Evolutionary conservation across 2,329 filamentous ascomycete genomes (phyloP).

Genomic region (Fusarium coffeatum): DNA sequence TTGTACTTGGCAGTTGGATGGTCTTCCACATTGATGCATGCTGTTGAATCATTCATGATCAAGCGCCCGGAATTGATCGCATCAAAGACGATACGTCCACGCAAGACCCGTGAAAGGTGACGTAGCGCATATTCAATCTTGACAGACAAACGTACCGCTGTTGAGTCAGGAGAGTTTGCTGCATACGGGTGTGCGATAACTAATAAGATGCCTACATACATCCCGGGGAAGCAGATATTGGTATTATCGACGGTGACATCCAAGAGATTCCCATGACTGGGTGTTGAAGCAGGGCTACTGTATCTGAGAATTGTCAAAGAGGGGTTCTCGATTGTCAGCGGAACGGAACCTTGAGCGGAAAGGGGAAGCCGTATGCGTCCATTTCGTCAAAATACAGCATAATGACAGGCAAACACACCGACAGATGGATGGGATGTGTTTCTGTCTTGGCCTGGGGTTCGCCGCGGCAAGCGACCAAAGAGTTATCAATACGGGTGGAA

Average conservation of each 20-base stretch:
- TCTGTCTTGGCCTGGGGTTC: slow-evolving; percentile 32
- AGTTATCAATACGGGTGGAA: slow-evolving; percentile 1
- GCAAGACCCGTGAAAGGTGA: slow-evolving; percentile 10
- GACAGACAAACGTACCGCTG: slow-evolving; percentile 5
- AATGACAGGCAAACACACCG: slow-evolving; percentile 27
- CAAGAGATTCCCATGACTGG: slow-evolving; percentile 35
- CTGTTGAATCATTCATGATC: slow-evolving; percentile 21
- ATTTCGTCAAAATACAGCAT: slow-evolving; percentile 22
- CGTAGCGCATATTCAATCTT: slow-evolving; percentile 16
- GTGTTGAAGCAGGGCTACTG: slow-evolving; percentile 29
- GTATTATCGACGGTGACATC: slow-evolving; percentile 36
- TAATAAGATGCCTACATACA: slow-evolving; percentile 15
- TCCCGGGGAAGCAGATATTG: slow-evolving; percentile 33
- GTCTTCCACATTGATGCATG: slow-evolving; percentile 23
- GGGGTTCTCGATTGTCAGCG: slow-evolving; percentile 25
- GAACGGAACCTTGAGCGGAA: slow-evolving; percentile 29
- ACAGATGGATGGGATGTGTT: slow-evolving; percentile 16
- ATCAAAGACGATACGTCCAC: slow-evolving; percentile 20
- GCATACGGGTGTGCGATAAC: slow-evolving; percentile 20
- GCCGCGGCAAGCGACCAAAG: slow-evolving; percentile 34
- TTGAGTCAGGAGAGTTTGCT: slow-evolving; percentile 40
- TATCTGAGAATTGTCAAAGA: slow-evolving; percentile 24
- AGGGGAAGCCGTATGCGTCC: slow-evolving; percentile 30
- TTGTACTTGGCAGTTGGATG: slow-evolving; percentile 35
- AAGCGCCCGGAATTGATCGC: slow-evolving; percentile 22